Base-by-base conservation (phyloP, 2,329 filamentous ascomycete species). In the Trichoderma koningii region DNA sequence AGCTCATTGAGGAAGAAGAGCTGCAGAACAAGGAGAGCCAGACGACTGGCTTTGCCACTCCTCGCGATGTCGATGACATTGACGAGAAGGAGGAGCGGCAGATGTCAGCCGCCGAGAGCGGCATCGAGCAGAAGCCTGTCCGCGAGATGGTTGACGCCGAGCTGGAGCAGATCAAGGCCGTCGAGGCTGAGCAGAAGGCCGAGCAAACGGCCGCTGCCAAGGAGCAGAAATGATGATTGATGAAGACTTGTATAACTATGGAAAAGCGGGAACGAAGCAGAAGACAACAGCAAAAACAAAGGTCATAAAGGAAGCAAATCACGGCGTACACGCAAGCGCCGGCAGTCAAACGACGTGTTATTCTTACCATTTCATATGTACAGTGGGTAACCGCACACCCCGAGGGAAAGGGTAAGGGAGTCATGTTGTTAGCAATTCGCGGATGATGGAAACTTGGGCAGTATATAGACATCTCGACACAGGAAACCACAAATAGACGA, bases 1-100 rank as follows among this genome's bases (percentile, higher is more conserved):
- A 97, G 76, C 87, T 99, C 68, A 99, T 99, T 66, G 89, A 97
- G 69, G 95, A 99, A 76, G 95, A 99, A 82, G 96, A 94, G 69
- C 87, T 95, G 81, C 94, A 99, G 80, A 91, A 91, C 73, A 86
- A 93, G 75, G 86, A 89, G 76, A 92, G 91, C 78, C 87, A 91
- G 76, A 88, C 88, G 72, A 87, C 86, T 47, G 91, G 91, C 14
- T 84, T 90, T 57, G 84, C 89, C 15, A 89, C 89, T 9, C 91
- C 91, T 1, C 91, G 93, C 74, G 95, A 98, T 72, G 87, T 88
- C 34, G 92, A 97, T 68, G 86, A 98, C 75, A 98, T 98, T 71
- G 94, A 98, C 73, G 95, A 98, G 77, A 93, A 94, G 80, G 92
- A 97, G 69, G 90, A 92, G 75, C 85, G 88, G 66, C 77, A 82